phyloP scores from a whole-genome alignment of 192 early-diverging fungal species.

The Rhizophagus clarus region DNA sequence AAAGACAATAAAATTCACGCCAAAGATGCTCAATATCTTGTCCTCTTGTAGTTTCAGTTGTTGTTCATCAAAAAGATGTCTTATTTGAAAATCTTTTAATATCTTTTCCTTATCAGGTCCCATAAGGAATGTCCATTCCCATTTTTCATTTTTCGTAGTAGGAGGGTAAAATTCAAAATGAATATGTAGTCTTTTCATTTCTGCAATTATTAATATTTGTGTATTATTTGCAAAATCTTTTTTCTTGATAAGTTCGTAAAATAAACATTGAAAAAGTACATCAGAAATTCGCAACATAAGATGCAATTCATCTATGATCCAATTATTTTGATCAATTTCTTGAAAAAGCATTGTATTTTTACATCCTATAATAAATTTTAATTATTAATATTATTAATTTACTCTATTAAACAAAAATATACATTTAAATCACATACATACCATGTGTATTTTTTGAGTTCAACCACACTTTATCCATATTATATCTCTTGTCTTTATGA shows the following conservation, averaged over 20 bases:
- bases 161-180: background rate
- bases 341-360: background rate
- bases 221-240: background rate
- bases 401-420: too few species aligned
- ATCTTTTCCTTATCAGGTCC: background rate
- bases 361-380: constrained; percentile 2
- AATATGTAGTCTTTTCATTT: background rate
- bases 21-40: background rate
- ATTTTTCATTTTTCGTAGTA: background rate
- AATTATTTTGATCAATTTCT: background rate
- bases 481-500: background rate
- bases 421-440: background rate
- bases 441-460: background rate
- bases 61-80: background rate
- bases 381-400: too few species aligned
- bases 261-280: constrained; percentile 13
- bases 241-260: background rate
- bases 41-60: background rate
- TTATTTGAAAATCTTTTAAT: background rate
- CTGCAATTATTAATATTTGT: too few species aligned
- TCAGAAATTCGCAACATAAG: constrained; percentile 3
- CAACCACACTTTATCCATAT: constrained; percentile 1
- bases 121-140: background rate
- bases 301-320: background rate
- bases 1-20: background rate